Conservation (phyloP, 805 yeast genomes). For the Sungouiella thailandica region DNA sequence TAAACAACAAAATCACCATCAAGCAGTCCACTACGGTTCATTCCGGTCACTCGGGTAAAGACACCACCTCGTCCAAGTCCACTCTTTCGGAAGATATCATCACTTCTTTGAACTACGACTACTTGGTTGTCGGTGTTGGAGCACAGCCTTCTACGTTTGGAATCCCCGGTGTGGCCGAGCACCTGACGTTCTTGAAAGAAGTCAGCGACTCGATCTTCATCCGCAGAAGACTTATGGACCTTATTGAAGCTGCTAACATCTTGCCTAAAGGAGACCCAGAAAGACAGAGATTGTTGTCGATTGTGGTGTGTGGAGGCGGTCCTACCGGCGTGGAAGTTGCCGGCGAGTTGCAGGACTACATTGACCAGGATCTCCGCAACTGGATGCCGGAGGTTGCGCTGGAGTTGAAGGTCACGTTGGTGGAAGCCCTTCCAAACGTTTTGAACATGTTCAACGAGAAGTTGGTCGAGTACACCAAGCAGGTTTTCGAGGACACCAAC, state of each 20-base stretch:
- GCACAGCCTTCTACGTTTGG: slow-evolving; percentile 94
- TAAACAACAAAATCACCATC: slow-evolving; percentile 57
- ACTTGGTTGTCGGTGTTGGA: slow-evolving; percentile 89
- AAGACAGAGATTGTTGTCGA: slow-evolving; percentile 77
- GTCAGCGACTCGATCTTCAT: slow-evolving; percentile 82
- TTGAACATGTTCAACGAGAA: slow-evolving; percentile 67
- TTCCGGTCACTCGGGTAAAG: slow-evolving; percentile 50
- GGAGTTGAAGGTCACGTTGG: slow-evolving; percentile 78
- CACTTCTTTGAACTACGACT: slow-evolving; percentile 61
- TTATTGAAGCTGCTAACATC: slow-evolving; percentile 82
- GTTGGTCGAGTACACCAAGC: slow-evolving; percentile 73
- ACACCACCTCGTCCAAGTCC: slow-evolving; percentile 39
- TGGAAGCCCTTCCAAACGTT: slow-evolving; percentile 90
- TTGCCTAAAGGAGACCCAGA: slow-evolving; percentile 72
- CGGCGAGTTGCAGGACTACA: slow-evolving; percentile 92
- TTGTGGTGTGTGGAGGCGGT: slow-evolving; percentile 97
- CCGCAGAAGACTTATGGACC: slow-evolving; percentile 76
- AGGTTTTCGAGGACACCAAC: slow-evolving; percentile 60
- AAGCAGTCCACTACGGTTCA: slow-evolving; percentile 54
- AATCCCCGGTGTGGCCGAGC: slow-evolving; percentile 87
- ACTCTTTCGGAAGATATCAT: slow-evolving; percentile 41
- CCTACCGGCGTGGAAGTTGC: slow-evolving; percentile 99
- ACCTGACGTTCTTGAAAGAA: slow-evolving; percentile 87
- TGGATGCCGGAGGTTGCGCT: slow-evolving; percentile 84
- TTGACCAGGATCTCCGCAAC: slow-evolving; percentile 81